Evolutionary conservation across 768 basidiomycete species (phyloP).

Genomic region (Termitomyces sp.): DNA sequence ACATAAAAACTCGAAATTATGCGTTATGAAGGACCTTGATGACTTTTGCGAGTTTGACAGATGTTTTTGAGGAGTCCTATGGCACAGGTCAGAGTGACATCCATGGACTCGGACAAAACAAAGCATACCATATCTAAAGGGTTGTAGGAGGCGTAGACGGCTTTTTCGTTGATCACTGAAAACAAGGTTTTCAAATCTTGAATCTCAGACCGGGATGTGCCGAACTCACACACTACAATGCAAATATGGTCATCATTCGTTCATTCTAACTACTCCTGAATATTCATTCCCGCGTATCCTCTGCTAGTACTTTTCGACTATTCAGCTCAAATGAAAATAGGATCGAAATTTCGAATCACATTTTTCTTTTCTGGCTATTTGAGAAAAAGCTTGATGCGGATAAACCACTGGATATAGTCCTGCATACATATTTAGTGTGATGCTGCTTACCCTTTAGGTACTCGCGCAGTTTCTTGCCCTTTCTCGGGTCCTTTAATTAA

Average conservation of each 20-base stretch:
- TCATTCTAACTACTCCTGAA: too few species aligned
- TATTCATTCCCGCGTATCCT: too few species aligned
- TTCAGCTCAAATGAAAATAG: too few species aligned
- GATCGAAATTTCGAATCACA: too few species aligned
- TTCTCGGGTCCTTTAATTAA: too few species aligned
- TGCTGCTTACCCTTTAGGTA: too few species aligned
- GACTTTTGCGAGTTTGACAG: conserved; percentile 97
- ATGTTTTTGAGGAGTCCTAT: conserved; percentile 82
- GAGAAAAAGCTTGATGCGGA: not conserved
- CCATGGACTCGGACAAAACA: not conserved
- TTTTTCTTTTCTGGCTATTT: too few species aligned
- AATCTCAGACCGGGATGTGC: conserved; percentile 12
- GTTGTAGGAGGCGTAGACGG: conserved; percentile 4
- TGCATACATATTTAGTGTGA: too few species aligned
- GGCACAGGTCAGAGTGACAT: not conserved
- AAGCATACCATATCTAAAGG: conserved; percentile 25
- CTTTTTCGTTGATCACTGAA: conserved; percentile 15
- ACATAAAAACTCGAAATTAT: not conserved
- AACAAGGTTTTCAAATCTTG: conserved; percentile 16
- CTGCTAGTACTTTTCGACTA: too few species aligned
- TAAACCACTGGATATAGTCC: too few species aligned
- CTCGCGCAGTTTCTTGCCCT: not conserved
- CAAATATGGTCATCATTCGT: too few species aligned
- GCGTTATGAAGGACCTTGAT: conserved; percentile 63
- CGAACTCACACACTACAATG: not conserved